phyloP scores from a whole-genome alignment of 2,329 filamentous ascomycete species.

The Ophidiomyces ophidiicola region DNA sequence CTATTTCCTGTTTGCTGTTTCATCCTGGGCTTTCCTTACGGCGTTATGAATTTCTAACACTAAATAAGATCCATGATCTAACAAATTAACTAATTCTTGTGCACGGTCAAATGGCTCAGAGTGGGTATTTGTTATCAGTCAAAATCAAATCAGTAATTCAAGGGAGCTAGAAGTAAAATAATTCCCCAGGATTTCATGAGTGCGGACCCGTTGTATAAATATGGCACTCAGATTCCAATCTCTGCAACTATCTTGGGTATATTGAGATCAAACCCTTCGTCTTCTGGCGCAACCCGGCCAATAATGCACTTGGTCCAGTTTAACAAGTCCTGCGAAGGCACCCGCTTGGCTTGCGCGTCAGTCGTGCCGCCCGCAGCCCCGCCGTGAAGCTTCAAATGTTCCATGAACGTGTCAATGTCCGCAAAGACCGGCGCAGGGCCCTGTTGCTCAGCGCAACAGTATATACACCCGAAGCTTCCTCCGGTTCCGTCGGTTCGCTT shows the following conservation, averaged over 20 bases:
- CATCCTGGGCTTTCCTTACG: no score
- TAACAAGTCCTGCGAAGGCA: conserved; percentile 28
- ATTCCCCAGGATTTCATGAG: no score
- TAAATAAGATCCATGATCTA: no score
- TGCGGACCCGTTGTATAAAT: no score
- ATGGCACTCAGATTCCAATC: conserved; percentile 5
- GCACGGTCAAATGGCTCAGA: no score
- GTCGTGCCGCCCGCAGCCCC: conserved; percentile 1
- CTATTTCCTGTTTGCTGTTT: neutral
- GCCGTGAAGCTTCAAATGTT: conserved; percentile 31
- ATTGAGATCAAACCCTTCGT: conserved; percentile 40
- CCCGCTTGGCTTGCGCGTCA: conserved; percentile 21
- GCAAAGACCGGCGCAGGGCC: conserved; percentile 28
- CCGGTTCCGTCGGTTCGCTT: conserved; percentile 13
- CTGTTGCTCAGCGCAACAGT: conserved; percentile 33
- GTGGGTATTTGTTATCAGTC: no score
- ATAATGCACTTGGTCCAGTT: conserved; percentile 35
- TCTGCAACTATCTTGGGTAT: conserved; percentile 24
- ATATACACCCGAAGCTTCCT: conserved; percentile 34
- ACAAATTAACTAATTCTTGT: no score
- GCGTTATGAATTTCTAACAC: no score
- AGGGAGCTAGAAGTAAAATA: no score
- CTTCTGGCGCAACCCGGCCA: conserved; percentile 27
- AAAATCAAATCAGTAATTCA: no score
- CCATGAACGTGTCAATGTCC: conserved; percentile 33